Evolutionary conservation across 2,329 filamentous ascomycete genomes (phyloP), one percentile per base, ranked within the genome.

Genomic region (Calonectria multiphialidica): DNA sequence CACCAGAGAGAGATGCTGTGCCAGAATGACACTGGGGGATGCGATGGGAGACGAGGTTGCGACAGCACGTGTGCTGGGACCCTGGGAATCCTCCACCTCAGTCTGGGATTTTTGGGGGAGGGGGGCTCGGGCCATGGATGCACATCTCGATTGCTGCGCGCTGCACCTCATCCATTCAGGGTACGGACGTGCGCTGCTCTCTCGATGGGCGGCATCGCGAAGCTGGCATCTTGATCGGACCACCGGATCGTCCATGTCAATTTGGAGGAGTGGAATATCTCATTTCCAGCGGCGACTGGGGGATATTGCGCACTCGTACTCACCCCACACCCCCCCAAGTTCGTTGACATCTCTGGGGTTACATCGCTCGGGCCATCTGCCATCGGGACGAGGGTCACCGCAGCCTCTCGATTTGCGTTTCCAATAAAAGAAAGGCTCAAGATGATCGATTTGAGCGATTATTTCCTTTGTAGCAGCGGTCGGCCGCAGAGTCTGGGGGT

Each of bases 281-380:
- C 65, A 68, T 68, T 68, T 61, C 53, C 63, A 66, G 45, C 45
- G 28, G 28, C 4, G 25, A 44, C 63, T 57, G 55, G 49, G 47
- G 65, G 65, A 59, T 44, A 68, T 59, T 59, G 37, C 65, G 42
- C 53, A 61, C 42, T 45, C 65, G 42, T 57, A 45, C 55, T 61
- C 49, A 40, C 57, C 45, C 45, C 47, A 63, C 37, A 40, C 53
- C 62, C 63, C 63, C 67, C 28, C 45, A 67, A n/a, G 64, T 21
- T 59, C 57, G 37, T 64, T 64, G 47, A 67, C 69, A 64, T 71
- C 21, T 65, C 37, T 47, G 57, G 53, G 69, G 69, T 71, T 67
- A 67, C 69, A 71, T 71, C 69, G 67, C 50, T 59, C 61, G 33
- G 23, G 64, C 63, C 40, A 63, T 50, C 49, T 63, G 57, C 57